Evolutionary conservation across 371 early-diverging fungal species (phyloP).

Genomic region (Apophysomyces elegans): DNA sequence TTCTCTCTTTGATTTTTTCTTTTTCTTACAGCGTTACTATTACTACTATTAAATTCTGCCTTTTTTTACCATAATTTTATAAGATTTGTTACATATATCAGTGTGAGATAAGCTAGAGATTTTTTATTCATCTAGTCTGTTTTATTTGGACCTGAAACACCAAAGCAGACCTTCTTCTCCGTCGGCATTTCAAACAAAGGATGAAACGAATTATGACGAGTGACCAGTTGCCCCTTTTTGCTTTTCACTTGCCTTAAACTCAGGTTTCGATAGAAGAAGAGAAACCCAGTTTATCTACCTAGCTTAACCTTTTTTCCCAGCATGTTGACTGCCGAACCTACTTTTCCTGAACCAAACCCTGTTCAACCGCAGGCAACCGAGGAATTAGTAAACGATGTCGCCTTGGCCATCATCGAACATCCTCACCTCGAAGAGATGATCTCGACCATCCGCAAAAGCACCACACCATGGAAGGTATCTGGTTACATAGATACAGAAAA

Average conservation of each 20-base stretch:
- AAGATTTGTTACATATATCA: too few species aligned
- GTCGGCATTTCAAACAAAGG: neutral
- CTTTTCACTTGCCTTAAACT: conserved; percentile 27
- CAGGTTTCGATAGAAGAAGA: conserved; percentile 32
- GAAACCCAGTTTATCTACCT: too few species aligned
- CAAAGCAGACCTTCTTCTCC: too few species aligned
- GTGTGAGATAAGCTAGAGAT: too few species aligned
- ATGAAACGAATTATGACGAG: neutral
- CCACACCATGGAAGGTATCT: conserved; percentile 89
- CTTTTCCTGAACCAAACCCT: conserved; percentile 18
- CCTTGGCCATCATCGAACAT: conserved; percentile 71
- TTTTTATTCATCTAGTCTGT: too few species aligned
- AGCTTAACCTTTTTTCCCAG: conserved; percentile 30
- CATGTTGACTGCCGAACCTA: conserved; percentile 31
- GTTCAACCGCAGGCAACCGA: neutral
- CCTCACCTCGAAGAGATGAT: conserved; percentile 83
- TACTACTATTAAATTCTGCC: conserved; percentile 5
- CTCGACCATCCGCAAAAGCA: conserved; percentile 63
- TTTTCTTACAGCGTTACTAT: conserved; percentile 36
- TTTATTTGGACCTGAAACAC: neutral
- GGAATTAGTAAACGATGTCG: conserved; percentile 50
- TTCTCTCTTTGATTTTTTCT: conserved; percentile 37
- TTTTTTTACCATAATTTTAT: neutral
- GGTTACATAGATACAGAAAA: neutral
- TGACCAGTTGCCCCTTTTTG: conserved; percentile 18